Percentiles rank a stretch among this genome's conserved stretches.
Evolutionary conservation across 208 protist genomes (phyloP).

Genomic region (Leishmania arabica): DNA sequence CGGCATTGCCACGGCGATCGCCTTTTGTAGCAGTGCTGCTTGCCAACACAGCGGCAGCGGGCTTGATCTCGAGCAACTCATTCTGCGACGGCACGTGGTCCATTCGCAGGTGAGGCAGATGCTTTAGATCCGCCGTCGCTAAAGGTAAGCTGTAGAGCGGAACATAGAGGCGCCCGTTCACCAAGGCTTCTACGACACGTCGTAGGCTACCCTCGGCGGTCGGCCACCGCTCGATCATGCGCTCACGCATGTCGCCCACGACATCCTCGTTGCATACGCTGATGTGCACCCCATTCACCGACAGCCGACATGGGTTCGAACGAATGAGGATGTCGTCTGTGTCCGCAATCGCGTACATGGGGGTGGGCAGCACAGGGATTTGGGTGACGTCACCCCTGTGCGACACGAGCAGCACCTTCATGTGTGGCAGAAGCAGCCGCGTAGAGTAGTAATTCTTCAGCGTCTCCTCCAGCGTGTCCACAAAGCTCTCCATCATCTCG

Average conservation of each 20-base stretch:
- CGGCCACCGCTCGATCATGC: slow-evolving; percentile 80
- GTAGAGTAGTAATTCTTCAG: slow-evolving; percentile 62
- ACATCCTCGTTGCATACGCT: slow-evolving; percentile 87
- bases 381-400: slow-evolving; percentile 80
- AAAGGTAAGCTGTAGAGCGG: slow-evolving; percentile 65
- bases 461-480: slow-evolving; percentile 71
- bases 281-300: slow-evolving; percentile 81
- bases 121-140: slow-evolving; percentile 56
- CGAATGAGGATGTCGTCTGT: slow-evolving; percentile 62
- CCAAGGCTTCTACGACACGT: slow-evolving; percentile 70
- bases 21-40: neutral
- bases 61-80: slow-evolving; percentile 13
- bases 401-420: slow-evolving; percentile 79
- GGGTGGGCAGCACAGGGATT: slow-evolving; percentile 77
- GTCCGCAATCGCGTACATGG: slow-evolving; percentile 77
- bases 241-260: slow-evolving; percentile 63
- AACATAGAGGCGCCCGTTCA: slow-evolving; percentile 75
- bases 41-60: neutral
- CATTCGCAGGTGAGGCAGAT: slow-evolving; percentile 59
- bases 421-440: slow-evolving; percentile 30
- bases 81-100: slow-evolving; percentile 48
- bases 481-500: slow-evolving; percentile 62
- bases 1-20: slow-evolving; percentile 4
- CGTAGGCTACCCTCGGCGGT: slow-evolving; percentile 76
- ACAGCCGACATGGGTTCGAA: slow-evolving; percentile 83